Conservation (phyloP, 2,329 filamentous ascomycete species). For the Lithohypha guttulata region DNA sequence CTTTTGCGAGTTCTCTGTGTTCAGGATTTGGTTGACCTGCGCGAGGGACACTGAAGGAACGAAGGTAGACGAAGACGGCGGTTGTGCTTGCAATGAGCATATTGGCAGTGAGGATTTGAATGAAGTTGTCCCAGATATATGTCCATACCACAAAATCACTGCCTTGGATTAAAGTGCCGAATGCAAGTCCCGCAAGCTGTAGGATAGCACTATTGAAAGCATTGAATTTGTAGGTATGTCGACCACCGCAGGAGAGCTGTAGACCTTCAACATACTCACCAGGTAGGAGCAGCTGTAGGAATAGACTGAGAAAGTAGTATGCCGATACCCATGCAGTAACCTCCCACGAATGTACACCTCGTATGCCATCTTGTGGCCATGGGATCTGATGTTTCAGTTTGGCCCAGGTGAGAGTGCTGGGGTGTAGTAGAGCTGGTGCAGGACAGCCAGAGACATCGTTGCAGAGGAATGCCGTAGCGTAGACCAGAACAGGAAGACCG, state of each 20-base stretch:
- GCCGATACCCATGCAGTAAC: slow-evolving; percentile 60
- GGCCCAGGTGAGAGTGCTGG: slow-evolving; percentile 58
- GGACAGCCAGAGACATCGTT: slow-evolving; percentile 91
- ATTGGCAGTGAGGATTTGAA: slow-evolving; percentile 75
- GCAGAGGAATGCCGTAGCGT: slow-evolving; percentile 72
- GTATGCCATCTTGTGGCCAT: slow-evolving; percentile 63
- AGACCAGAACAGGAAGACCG: slow-evolving; percentile 67
- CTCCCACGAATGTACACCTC: slow-evolving; percentile 58
- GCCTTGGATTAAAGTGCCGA: slow-evolving; percentile 66
- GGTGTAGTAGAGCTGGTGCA: slow-evolving; percentile 65
- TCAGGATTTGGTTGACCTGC: slow-evolving; percentile 53
- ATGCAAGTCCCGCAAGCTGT: slow-evolving; percentile 59
- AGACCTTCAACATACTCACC: slow-evolving; percentile 61
- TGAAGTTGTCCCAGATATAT: slow-evolving; percentile 83
- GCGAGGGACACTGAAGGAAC: slow-evolving; percentile 66
- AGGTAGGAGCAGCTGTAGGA: slow-evolving; percentile 67
- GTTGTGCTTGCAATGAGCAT: slow-evolving; percentile 63
- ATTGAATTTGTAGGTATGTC: slow-evolving; percentile 73
- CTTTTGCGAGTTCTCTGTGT: slow-evolving; percentile 66
- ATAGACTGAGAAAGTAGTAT: slow-evolving; percentile 67
- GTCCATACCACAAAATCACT: slow-evolving; percentile 81
- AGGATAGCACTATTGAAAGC: slow-evolving; percentile 64
- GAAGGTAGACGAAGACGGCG: slow-evolving; percentile 68
- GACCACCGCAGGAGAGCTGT: slow-evolving; percentile 57
- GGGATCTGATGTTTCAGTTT: slow-evolving; percentile 69